Base-by-base conservation (phyloP, 176 grass and related monocot genomes). In the Paspalum vaginatum region DNA sequence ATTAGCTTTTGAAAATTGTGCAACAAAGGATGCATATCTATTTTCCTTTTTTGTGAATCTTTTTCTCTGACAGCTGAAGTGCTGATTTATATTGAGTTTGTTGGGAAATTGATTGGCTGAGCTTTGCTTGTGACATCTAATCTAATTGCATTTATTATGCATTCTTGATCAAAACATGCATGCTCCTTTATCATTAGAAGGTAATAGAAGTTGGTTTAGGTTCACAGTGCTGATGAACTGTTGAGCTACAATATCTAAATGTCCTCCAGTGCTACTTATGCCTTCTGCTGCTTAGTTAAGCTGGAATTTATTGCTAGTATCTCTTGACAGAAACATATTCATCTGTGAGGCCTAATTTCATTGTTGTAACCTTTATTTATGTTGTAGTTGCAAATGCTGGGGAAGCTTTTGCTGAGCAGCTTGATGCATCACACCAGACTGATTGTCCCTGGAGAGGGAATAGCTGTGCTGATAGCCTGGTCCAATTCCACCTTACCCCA, bases 361-460 rank as follows among this genome's bases (percentile, higher is more conserved):
- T 85, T 88, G 15, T 38, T 79, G 41, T 27, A 11, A 65, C 70
- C 11, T 79, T 42, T 69, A 46, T 88, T 85, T 83, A 43, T 80
- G 32, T 88, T 77, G 63, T 77, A 97, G 95, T 90, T 81, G 83
- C 86, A 43, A 85, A 70, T 85, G 89, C 85, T 22, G 89, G 85
- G 65, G 88, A 92, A 80, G 83, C 74, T 41, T 95, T 95, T 86
- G 79, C 86, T 8, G 97, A 93, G 51, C 84, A 93, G 76, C 86
- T 99, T 22, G 87, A 96, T 81, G 85, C 77, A 61, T 86, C 90
- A 2, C 97, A 99, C 71, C 80, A 70, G 54, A 75, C 64, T 71
- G 85, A 84, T 72, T 99, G 97, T 72, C 91, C 93, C 58, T 99
- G 97, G 97, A 93, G 81, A 81, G 97, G 88, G 43, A 99, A 93